phyloP scores from a whole-genome alignment of 768 basidiomycete species.

The Galerina marginata region DNA sequence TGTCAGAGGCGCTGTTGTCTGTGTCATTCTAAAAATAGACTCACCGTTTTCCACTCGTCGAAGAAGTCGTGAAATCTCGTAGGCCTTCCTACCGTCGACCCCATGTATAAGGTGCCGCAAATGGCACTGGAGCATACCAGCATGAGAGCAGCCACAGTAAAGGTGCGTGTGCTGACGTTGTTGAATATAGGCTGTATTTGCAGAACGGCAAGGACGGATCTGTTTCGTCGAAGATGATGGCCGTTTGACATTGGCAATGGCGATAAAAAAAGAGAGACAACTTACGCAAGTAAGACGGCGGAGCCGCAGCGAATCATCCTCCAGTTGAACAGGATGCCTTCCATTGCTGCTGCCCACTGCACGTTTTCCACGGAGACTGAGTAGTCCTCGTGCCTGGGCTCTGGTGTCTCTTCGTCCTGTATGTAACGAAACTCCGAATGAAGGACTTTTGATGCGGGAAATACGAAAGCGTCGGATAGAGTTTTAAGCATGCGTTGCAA shows the following conservation, averaged over 20 bases:
- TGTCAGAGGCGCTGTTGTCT: background rate
- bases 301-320: background rate
- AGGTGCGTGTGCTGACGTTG: background rate
- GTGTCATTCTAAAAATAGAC: background rate
- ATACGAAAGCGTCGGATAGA: background rate
- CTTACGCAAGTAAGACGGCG: constrained; percentile 3
- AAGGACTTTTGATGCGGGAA: background rate
- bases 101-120: constrained; percentile 4
- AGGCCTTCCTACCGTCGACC: background rate
- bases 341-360: background rate
- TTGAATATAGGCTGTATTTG: constrained; percentile 10
- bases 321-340: constrained; percentile 1
- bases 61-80: background rate
- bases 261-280: background rate
- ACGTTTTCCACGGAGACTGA: background rate
- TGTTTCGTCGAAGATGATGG: background rate
- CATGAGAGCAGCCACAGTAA: constrained; percentile 4
- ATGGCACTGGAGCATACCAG: background rate
- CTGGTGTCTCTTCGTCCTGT: background rate
- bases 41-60: constrained; percentile 4
- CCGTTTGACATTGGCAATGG: background rate
- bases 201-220: constrained; percentile 4
- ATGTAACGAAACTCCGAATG: background rate
- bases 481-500: background rate
- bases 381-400: background rate